phyloP scores from a whole-genome alignment of 2,329 filamentous ascomycete genomes.

The Didymella lethalis region DNA sequence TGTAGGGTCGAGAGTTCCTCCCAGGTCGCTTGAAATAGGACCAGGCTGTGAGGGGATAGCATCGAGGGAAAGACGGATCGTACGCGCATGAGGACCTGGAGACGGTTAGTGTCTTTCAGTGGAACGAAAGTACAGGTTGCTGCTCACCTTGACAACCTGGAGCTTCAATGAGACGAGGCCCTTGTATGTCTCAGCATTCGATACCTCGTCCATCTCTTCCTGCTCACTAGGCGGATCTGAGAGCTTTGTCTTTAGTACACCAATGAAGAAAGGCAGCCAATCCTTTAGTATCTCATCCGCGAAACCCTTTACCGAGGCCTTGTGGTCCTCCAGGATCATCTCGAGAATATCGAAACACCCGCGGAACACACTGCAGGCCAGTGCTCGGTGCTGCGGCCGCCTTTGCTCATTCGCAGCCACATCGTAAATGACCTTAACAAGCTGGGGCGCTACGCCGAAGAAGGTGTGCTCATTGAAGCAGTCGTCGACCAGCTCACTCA shows the following conservation, averaged over 20 bases:
- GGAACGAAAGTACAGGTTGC: neutral
- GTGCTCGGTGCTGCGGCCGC: constrained; percentile 77
- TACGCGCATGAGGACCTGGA: constrained; percentile 80
- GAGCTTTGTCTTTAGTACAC: constrained; percentile 76
- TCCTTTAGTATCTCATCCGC: constrained; percentile 82
- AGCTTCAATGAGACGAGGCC: constrained; percentile 86
- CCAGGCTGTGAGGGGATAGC: constrained; percentile 80
- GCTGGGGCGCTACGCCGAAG: constrained; percentile 84
- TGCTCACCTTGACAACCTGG: constrained; percentile 79
- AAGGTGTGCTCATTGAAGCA: constrained; percentile 94
- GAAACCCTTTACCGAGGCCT: constrained; percentile 83
- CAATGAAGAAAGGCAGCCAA: constrained; percentile 91
- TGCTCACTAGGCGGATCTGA: constrained; percentile 66
- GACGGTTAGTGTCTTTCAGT: constrained; percentile 46
- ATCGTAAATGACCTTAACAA: constrained; percentile 83
- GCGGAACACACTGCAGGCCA: constrained; percentile 89
- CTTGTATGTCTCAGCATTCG: constrained; percentile 73
- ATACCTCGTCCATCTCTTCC: constrained; percentile 65
- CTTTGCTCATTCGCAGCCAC: constrained; percentile 79
- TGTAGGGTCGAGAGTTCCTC: constrained; percentile 80
- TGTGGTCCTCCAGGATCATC: constrained; percentile 94
- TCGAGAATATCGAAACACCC: constrained; percentile 94
- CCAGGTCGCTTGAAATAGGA: constrained; percentile 88
- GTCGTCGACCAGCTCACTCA: constrained; percentile 90
- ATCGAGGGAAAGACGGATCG: constrained; percentile 82